Conservation (phyloP, 148 eudicot genomes). For the Vaccinium macrocarpon region DNA sequence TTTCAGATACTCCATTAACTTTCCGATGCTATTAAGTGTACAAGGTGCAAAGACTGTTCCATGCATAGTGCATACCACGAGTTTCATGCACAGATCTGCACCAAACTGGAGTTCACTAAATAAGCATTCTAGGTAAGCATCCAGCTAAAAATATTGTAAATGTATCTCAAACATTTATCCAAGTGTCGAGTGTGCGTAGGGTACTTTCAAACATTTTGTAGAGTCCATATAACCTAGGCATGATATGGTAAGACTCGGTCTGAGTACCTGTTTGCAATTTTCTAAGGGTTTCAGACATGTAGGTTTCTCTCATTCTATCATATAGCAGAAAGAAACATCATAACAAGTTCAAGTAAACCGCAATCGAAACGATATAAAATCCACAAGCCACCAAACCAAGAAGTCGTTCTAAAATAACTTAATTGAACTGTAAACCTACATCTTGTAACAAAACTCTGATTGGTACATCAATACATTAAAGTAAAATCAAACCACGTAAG, state of each 20-base stretch:
- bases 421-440: conserved; percentile 3
- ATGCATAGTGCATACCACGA: background rate
- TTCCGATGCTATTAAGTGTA: background rate
- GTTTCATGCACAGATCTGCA: background rate
- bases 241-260: background rate
- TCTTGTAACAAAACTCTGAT: background rate
- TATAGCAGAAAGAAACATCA: background rate
- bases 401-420: background rate
- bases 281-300: background rate
- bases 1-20: background rate
- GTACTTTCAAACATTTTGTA: conserved; percentile 1
- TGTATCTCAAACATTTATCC: background rate
- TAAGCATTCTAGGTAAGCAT: background rate
- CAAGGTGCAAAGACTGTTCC: background rate
- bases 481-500: background rate
- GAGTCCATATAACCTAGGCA: background rate
- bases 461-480: background rate
- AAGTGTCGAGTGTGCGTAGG: background rate
- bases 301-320: background rate
- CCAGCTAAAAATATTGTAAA: background rate
- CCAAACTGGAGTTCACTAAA: background rate
- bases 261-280: background rate
- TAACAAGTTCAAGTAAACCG: background rate
- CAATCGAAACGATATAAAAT: background rate
- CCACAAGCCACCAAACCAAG: background rate